Base-by-base conservation (phyloP, 2,329 filamentous ascomycete genomes). In the Pseudopyrenochaeta lycopersici region DNA sequence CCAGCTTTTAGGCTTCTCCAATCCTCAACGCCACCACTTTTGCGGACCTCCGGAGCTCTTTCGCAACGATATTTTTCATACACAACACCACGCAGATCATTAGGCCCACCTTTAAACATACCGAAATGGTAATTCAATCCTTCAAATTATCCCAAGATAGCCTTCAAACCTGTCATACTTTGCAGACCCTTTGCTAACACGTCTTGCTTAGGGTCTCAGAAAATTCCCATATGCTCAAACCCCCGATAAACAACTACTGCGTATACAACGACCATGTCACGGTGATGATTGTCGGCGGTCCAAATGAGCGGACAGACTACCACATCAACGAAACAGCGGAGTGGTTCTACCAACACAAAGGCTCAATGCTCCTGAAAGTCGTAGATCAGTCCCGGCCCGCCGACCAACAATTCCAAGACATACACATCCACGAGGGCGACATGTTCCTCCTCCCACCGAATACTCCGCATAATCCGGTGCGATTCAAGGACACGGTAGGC, bases 341-440 rank as follows among this genome's bases (percentile, higher is more conserved):
- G 77, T 98, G 93, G 89, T 99, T 98, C 86, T 98, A 95, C 84
- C 94, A 98, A 78, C 88, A 97, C 84, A 88, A 88, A 68, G 95
- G 95, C 63, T 88, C 89, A 63, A 97, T 98, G 94, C 83, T 95
- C 52, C 89, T 99, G 65, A 96, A 96, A 75, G 90, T 95, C 14
- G 90, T 97, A 60, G 92, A 97, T 71, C 6, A 41, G 2, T 49
- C 54, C 0, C 46, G 44, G 3, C 59, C 61, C 1, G n/a, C 54
- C 7, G 77, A 77, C 5, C 53, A 80, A 69, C 54, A 79, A 42
- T 96, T 96, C 78, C 85, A 87, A 62, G 94, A 98, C 77, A 86
- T 98, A 60, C 83, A 92, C 71, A 97, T 98, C 79, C 85, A 88
- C 69, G 92, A 98, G 79, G 94, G 94, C 60, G 92, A 95, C 64